Conservation (phyloP, 306 rosid genomes). For the Cicer pinnatifidum region DNA sequence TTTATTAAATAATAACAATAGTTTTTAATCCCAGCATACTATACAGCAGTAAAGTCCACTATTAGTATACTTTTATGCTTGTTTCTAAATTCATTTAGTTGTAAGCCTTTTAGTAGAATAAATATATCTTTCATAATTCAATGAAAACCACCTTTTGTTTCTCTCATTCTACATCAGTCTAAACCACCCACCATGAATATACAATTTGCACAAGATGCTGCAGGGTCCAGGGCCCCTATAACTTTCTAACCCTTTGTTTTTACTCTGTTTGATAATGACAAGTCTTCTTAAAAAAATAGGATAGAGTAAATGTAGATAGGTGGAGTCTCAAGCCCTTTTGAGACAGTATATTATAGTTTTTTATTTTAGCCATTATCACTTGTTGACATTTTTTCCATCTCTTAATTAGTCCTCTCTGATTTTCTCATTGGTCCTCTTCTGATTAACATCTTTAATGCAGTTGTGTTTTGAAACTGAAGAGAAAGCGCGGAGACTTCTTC, state of each 20-base stretch:
- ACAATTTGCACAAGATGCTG: no score
- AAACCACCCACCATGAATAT: no score
- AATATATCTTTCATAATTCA: no score
- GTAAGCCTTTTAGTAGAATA: no score
- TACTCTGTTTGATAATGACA: conserved; percentile 7
- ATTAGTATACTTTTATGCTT: no score
- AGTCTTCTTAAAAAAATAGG: neutral
- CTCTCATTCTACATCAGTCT: no score
- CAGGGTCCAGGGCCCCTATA: no score
- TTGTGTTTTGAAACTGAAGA: conserved; percentile 91
- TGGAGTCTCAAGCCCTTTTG: conserved; percentile 22
- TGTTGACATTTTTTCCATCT: neutral
- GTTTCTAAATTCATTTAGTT: no score
- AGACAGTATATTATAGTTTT: neutral
- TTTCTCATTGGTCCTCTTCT: conserved; percentile 5
- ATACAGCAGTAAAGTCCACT: no score
- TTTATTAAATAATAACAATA: no score
- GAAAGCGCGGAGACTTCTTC: conserved; percentile 80
- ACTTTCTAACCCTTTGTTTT: conserved; percentile 4
- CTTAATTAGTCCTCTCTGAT: conserved; percentile 20
- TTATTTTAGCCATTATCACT: neutral
- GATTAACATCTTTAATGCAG: conserved; percentile 57
- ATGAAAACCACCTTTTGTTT: no score
- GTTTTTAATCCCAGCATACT: no score
- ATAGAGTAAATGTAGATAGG: conserved; percentile 9